These are phyloP conservation scores for Aspergillus baeticus DNA, from an alignment of 495 filamentous ascomycete genomes.

Conservation along the genomic window DNA sequence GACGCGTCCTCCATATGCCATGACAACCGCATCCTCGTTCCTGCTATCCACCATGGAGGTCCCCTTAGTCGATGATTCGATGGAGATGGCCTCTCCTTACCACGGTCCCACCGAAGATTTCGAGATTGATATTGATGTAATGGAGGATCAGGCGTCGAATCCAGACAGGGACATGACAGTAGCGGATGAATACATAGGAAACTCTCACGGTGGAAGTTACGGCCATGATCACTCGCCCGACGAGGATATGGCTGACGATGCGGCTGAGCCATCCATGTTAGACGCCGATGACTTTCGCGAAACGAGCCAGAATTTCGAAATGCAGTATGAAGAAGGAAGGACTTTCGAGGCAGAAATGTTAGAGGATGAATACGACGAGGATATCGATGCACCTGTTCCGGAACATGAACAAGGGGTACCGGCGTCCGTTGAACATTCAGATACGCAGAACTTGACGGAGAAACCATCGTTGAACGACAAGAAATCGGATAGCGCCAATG, in stretches of 20 bases:
- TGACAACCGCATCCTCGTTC: conserved; percentile 38
- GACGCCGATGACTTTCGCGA: conserved; percentile 35
- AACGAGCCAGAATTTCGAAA: conserved; percentile 32
- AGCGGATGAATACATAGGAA: conserved; percentile 44
- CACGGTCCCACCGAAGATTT: conserved; percentile 60
- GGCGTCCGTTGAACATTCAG: conserved; percentile 4
- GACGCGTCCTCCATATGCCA: conserved; percentile 28
- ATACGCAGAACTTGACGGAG: conserved; percentile 14
- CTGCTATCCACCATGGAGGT: conserved; percentile 40
- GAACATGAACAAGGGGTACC: conserved; percentile 27
- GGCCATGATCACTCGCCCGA: conserved; percentile 34
- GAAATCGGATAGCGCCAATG: conserved; percentile 15
- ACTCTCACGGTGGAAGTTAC: conserved; percentile 34
- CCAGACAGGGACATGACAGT: conserved; percentile 64
- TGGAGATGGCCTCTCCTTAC: conserved; percentile 55
- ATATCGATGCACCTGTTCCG: conserved; percentile 31
- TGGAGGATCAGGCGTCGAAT: conserved; percentile 48
- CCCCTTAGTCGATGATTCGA: conserved; percentile 44
- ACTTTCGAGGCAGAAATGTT: conserved; percentile 45
- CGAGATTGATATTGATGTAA: conserved; percentile 73
- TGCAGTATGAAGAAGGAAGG: conserved; percentile 32
- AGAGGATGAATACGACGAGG: conserved; percentile 42
- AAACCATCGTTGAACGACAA: conserved; percentile 4
- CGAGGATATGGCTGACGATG: conserved; percentile 52
- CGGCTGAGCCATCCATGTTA: conserved; percentile 40